A percentile compares a stretch with the other conserved stretches of the same genome.
Conservation (phyloP, 257 asterid species). For the Forsythia suspensa region DNA sequence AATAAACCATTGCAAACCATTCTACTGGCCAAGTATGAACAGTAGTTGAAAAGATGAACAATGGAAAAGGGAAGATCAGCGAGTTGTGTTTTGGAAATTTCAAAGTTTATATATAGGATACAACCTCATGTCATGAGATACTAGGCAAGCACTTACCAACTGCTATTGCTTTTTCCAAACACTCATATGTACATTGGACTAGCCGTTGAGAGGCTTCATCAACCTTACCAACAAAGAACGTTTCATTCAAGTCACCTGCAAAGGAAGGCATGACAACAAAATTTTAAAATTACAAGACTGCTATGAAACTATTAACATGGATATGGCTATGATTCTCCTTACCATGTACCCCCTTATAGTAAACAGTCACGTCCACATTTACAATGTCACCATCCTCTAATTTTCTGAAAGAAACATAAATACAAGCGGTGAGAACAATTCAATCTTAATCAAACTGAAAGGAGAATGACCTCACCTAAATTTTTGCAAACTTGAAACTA, state of each 20-base stretch:
- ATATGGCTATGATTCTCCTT: constrained; percentile 17
- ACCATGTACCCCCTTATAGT: constrained; percentile 95
- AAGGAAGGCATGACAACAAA: constrained; percentile 14
- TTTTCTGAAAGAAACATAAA: constrained; percentile 55
- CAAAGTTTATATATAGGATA: not conserved
- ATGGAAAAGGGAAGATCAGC: not conserved
- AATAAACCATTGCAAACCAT: constrained; percentile 1
- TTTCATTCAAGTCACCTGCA: constrained; percentile 94
- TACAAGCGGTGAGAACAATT: not conserved
- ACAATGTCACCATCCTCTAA: constrained; percentile 97
- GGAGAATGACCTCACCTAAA: not conserved
- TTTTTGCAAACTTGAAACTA: not conserved
- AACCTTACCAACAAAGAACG: constrained; percentile 92
- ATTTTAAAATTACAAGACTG: not conserved
- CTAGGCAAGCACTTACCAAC: constrained; percentile 51
- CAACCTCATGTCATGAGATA: not conserved
- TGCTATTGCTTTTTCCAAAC: constrained; percentile 93
- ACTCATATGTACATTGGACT: constrained; percentile 91
- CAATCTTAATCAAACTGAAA: not conserved
- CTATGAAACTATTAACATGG: not conserved
- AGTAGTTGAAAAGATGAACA: not conserved
- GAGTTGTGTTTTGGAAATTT: not conserved
- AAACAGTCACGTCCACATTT: constrained; percentile 86
- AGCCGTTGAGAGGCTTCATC: constrained; percentile 81
- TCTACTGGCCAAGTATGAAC: not conserved